Percentiles rank a stretch among this genome's conserved stretches.
Conservation (phyloP, 108 stramenopile genomes). For the Schizochytrium sp. region DNA sequence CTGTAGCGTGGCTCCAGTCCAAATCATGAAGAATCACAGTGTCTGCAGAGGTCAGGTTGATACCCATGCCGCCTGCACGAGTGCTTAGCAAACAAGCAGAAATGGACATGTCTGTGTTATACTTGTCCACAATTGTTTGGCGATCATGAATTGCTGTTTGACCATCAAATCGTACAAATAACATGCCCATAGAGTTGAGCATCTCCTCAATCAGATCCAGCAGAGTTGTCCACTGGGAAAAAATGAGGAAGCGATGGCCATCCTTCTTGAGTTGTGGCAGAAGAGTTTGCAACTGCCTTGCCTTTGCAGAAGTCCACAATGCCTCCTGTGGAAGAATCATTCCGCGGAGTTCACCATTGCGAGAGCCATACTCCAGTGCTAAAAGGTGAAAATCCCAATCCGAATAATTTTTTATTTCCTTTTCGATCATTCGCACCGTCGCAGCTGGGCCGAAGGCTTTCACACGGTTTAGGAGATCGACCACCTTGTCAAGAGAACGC, state of each 20-base stretch:
- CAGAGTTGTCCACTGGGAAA: conserved; percentile 89
- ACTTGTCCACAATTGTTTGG: conserved; percentile 85
- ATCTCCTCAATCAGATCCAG: conserved; percentile 85
- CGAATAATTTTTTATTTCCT: conserved; percentile 83
- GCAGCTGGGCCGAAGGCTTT: conserved; percentile 85
- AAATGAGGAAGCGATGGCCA: conserved; percentile 83
- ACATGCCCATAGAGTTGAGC: conserved; percentile 79
- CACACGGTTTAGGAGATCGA: conserved; percentile 73
- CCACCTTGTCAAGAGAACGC: conserved; percentile 76
- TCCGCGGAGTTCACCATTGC: conserved; percentile 68
- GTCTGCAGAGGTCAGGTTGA: conserved; percentile 91
- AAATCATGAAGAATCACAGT: conserved; percentile 95
- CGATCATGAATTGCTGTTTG: conserved; percentile 80
- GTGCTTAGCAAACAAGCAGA: conserved; percentile 86
- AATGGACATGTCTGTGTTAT: conserved; percentile 80
- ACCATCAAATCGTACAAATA: conserved; percentile 85
- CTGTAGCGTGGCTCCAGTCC: conserved; percentile 95
- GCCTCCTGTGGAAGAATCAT: conserved; percentile 80
- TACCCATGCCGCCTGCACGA: conserved; percentile 75
- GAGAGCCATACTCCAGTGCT: conserved; percentile 79
- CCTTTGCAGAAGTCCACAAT: conserved; percentile 85
- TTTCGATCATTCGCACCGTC: conserved; percentile 79
- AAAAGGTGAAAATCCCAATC: conserved; percentile 87
- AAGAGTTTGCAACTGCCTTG: conserved; percentile 78
- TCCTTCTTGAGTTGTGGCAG: conserved; percentile 80